Conservation (phyloP, 2,329 filamentous ascomycete genomes). For the Madurella fahalii region DNA sequence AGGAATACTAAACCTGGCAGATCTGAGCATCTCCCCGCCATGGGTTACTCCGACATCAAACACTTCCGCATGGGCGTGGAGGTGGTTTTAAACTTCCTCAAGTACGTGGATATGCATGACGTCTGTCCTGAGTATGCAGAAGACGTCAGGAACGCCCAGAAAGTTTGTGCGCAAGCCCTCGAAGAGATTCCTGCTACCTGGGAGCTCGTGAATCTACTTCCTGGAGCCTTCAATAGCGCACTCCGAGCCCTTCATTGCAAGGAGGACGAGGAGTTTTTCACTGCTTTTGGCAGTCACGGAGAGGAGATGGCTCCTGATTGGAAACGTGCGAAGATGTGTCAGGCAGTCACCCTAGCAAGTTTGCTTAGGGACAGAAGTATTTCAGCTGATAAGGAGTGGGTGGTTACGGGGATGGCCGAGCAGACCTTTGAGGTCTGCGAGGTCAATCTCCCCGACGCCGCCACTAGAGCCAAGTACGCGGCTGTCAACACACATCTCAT, state of each 20-base stretch:
- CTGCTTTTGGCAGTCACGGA: constrained; percentile 21
- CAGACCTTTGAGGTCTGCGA: constrained; percentile 58
- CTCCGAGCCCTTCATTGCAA: constrained; percentile 63
- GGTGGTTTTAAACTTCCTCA: constrained; percentile 80
- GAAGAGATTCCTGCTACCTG: constrained; percentile 61
- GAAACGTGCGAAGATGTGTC: constrained; percentile 39
- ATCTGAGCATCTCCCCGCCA: constrained; percentile 52
- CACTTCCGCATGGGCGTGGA: constrained; percentile 58
- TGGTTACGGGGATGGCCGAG: constrained; percentile 40
- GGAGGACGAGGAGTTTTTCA: constrained; percentile 26
- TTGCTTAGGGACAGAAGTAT: constrained; percentile 27
- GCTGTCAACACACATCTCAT: constrained; percentile 32
- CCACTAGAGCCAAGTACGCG: constrained; percentile 42
- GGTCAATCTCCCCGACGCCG: constrained; percentile 44
- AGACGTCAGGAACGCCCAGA: constrained; percentile 62
- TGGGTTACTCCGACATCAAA: constrained; percentile 52
- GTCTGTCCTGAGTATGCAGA: constrained; percentile 77
- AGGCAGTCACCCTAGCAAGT: constrained; percentile 43
- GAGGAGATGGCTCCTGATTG: constrained; percentile 35
- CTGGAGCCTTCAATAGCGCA: constrained; percentile 77
- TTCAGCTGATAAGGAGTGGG: constrained; percentile 31
- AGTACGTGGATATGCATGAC: constrained; percentile 78
- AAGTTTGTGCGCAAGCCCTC: constrained; percentile 62
- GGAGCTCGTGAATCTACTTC: constrained; percentile 51
- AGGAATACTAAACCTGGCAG: constrained; percentile 30